Evolutionary conservation across 768 basidiomycete genomes (phyloP).

Genomic region (Auricularia sp.): DNA sequence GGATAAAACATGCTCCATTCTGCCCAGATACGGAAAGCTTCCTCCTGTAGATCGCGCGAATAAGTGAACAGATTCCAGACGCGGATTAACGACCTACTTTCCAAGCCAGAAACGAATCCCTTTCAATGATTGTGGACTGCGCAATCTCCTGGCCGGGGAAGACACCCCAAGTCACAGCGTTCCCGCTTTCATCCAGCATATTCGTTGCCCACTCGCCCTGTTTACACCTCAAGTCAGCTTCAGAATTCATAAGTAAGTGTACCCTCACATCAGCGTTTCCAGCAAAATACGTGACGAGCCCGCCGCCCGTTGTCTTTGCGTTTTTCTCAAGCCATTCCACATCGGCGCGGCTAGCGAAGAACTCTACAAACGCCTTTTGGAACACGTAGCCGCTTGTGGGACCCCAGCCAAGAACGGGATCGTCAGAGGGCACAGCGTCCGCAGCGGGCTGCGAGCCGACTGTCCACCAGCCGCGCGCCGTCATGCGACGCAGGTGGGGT

Average conservation of each 20-base stretch:
- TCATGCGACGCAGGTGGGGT: conserved; percentile 64
- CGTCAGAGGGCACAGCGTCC: conserved; percentile 63
- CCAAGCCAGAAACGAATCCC: conserved; percentile 91
- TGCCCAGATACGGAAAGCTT: conserved; percentile 92
- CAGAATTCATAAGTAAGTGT: not conserved
- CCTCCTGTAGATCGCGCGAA: conserved; percentile 48
- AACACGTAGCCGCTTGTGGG: conserved; percentile 88
- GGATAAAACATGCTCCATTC: conserved; percentile 89
- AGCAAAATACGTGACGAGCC: conserved; percentile 80
- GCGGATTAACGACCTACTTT: conserved; percentile 47
- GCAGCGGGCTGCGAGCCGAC: conserved; percentile 94
- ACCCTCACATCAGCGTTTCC: conserved; percentile 54
- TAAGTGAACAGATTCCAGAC: not conserved
- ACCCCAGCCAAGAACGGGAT: conserved; percentile 85
- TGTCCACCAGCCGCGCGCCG: conserved; percentile 82
- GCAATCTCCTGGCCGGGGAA: conserved; percentile 94
- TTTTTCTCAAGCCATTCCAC: conserved; percentile 50
- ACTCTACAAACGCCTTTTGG: conserved; percentile 97
- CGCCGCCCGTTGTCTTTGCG: conserved; percentile 41
- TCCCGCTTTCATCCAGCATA: conserved; percentile 65
- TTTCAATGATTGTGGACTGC: conserved; percentile 94
- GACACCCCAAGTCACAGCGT: conserved; percentile 98
- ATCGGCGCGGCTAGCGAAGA: conserved; percentile 63
- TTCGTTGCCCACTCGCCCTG: conserved; percentile 78
- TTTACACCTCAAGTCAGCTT: not conserved